These are phyloP conservation scores for Cryoendolithus antarcticus DNA, from an alignment of 2,329 filamentous ascomycete genomes.

Conservation along the genomic window DNA sequence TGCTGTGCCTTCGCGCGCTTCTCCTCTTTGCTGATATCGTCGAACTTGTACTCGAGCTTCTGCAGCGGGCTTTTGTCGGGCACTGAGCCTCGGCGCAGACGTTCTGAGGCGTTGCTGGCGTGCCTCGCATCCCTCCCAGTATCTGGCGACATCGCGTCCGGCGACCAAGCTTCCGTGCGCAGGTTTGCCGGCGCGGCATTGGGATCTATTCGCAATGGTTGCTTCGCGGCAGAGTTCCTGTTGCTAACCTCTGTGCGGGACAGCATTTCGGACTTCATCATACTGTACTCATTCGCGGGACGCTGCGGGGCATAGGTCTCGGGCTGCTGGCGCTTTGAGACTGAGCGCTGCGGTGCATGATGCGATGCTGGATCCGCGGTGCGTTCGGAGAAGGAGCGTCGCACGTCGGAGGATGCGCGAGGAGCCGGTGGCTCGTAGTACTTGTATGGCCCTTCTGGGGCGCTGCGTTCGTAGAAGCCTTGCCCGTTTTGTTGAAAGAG, in stretches of 20 bases:
- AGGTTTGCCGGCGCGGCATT: slow-evolving; percentile 12
- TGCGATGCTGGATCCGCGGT: slow-evolving; percentile 2
- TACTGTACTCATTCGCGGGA: no score
- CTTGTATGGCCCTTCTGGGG: slow-evolving; percentile 13
- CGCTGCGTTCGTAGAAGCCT: neutral
- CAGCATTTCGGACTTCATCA: no score
- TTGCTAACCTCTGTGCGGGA: no score
- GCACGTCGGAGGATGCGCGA: slow-evolving; percentile 4
- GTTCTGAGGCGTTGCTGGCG: slow-evolving; percentile 10
- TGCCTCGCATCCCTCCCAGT: slow-evolving; percentile 10
- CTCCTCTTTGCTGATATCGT: slow-evolving; percentile 91
- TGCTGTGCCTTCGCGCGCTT: slow-evolving; percentile 75
- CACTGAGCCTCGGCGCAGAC: slow-evolving; percentile 43
- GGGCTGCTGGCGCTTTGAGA: no score
- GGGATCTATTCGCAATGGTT: no score
- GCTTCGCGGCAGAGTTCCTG: no score
- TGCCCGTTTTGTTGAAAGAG: slow-evolving; percentile 12
- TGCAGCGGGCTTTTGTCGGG: slow-evolving; percentile 82
- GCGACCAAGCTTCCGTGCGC: slow-evolving; percentile 18
- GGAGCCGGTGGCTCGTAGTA: slow-evolving; percentile 19
- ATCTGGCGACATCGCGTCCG: slow-evolving; percentile 9
- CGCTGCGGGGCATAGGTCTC: no score
- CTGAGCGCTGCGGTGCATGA: no score
- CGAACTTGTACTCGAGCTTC: slow-evolving; percentile 79
- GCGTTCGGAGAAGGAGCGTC: slow-evolving; percentile 20